Base-by-base conservation (phyloP, 2,329 filamentous ascomycete species). In the Cercospora beticola region DNA sequence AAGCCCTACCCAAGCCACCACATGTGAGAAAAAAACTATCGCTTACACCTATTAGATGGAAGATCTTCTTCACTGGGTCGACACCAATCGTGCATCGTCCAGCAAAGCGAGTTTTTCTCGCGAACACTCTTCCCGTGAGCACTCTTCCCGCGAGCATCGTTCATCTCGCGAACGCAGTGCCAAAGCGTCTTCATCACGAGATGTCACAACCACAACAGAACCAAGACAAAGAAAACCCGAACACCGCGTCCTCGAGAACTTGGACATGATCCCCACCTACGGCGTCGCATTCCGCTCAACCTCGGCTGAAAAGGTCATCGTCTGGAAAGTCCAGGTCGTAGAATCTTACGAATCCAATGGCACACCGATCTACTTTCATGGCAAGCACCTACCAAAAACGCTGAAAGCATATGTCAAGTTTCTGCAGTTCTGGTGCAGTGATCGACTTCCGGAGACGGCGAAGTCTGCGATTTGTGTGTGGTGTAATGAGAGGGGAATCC, bases 331-430 rank as follows among this genome's bases (percentile, higher is more conserved):
- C 5, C 62, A 65, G 33, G 62, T 65, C 6, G 62, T 65, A 3
- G 52, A 65, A 14, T n/a, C 30, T 1, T 65, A 65, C 36, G 62
- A 65, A 5, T n/a, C 31, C 2, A 65, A 23, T 12, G 62, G 54
- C 31, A 65, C 31, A 12, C 62, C 62, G 18, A 43, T 65, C 3
- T 65, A 59, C 23, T 65, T 58, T 18, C 62, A 58, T 10, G 62
- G 62, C 31, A 21, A 33, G 9, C 62, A 65, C n/a, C 30, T 65
- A 26, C 62, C 62, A 18, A 58, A 26, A 26, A 65, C 62, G 5
- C 26, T 65, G 23, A 65, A 43, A n/a, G 33, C 62, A 10, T 65
- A 65, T 9, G 52, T 65, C 36, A 65, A 65, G 18, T 65, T 65
- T 10, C 21, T 65, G 52, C 62, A 65, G 36, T 65, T 65, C 16